These are phyloP conservation scores for Haemoproteus tartakovskyi DNA, from an alignment of 169 alveolate species.

Conservation along the genomic window DNA sequence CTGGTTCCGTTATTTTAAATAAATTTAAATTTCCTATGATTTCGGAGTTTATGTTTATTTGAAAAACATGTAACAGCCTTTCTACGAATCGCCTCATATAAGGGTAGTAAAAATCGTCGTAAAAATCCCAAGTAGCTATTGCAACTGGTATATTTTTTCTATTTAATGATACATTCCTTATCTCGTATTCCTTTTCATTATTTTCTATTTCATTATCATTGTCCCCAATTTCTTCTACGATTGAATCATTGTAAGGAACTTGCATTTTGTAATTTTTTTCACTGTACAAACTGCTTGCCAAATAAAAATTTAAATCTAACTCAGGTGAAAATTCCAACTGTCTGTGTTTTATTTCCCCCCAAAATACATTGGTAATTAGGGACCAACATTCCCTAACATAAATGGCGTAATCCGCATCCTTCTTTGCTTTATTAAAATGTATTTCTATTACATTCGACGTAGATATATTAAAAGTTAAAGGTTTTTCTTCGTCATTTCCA, in stretches of 20 bases:
- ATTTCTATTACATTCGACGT: slow-evolving; percentile 23
- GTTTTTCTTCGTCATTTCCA: not conserved
- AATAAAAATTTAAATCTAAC: slow-evolving; percentile 43
- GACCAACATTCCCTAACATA: slow-evolving; percentile 25
- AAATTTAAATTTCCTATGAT: slow-evolving; percentile 20
- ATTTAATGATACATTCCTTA: not conserved
- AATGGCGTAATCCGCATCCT: not conserved
- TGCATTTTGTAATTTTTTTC: slow-evolving; percentile 33
- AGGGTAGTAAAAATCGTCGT: slow-evolving; percentile 47
- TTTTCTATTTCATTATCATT: not conserved
- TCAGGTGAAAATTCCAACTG: slow-evolving; percentile 31
- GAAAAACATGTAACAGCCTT: slow-evolving; percentile 18
- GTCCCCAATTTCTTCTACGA: not conserved
- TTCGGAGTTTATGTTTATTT: slow-evolving; percentile 33
- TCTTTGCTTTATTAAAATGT: slow-evolving; percentile 3
- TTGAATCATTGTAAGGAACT: not conserved
- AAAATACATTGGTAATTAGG: slow-evolving; percentile 10
- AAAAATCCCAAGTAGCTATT: slow-evolving; percentile 54
- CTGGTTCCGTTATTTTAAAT: slow-evolving; percentile 31
- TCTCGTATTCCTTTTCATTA: not conserved
- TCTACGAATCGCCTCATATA: slow-evolving; percentile 39
- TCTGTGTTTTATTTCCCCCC: not conserved
- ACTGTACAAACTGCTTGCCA: slow-evolving; percentile 58
- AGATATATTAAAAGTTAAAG: slow-evolving; percentile 12
- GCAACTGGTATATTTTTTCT: not conserved